Base-by-base conservation (phyloP, 352 stramenopile species). In the Pythium phragmitis region DNA sequence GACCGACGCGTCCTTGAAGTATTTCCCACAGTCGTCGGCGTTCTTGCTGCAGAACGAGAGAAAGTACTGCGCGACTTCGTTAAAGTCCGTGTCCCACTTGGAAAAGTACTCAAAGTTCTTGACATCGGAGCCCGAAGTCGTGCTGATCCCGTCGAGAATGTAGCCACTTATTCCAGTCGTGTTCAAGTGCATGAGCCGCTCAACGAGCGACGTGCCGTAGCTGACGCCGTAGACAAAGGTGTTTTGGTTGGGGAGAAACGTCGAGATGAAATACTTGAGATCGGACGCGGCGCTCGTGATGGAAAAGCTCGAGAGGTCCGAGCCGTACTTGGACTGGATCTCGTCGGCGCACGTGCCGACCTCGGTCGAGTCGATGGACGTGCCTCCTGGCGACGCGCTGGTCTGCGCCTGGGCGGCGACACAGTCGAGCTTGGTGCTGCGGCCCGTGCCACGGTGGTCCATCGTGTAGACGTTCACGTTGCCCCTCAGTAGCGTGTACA, bases 401-500 rank as follows among this genome's bases (percentile, higher is more conserved):
- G 68, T 60, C 30, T 54, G 60, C 1, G 75, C 75, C 59, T 84
- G 67, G 0, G 77, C 72, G 0, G 75, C 77, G 4, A 73, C 50
- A 41, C 75, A 87, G 33, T 75, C 63, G 26, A 87, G 63, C 26
- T 74, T 69, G 16, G 49, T 69, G 39, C 75, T 84, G 14, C 77
- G 71, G 4, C 73, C 77, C 6, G 77, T 85, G 48, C 77, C 77
- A 19, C 75, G 77, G 48, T 87, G 77, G 58, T 84, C 77, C 53
- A 87, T 66, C 19, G 77, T 84, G 69, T 89, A 89, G 21, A 87
- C 70, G 56, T 76, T 76, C 26, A 84, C 56, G 2, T 67, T 70
- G 14, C 45, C 56, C 16, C 72, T 63, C 5, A 75, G 36, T 1
- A 75, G 19, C 12, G 41, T 23, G 67, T 81, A 79, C 0, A 88